Percentiles rank a stretch among this genome's conserved stretches.
Conservation (phyloP, 345 rosid genomes). For the Gossypium sturtianum region DNA sequence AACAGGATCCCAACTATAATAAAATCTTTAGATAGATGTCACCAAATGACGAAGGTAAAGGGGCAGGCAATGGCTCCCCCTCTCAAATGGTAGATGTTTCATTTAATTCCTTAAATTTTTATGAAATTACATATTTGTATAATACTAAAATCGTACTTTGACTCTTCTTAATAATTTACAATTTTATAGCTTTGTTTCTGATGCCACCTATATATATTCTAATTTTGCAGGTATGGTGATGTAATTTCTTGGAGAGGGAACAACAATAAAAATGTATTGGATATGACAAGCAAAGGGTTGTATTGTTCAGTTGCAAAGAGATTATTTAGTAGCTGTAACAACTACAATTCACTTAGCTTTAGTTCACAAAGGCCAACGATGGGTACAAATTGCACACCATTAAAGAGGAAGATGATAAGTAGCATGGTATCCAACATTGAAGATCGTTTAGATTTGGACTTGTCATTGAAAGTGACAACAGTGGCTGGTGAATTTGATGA, state of each 20-base stretch:
- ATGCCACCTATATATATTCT: too few relatives aligned
- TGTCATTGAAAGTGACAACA: conserved; percentile 45
- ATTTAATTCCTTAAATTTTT: too few relatives aligned
- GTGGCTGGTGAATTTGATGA: conserved; percentile 10
- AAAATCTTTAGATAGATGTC: too few relatives aligned
- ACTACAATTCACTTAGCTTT: conserved; percentile 24
- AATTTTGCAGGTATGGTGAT: conserved; percentile 37
- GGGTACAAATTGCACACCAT: neutral
- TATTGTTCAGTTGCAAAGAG: conserved; percentile 31
- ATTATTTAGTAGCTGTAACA: conserved; percentile 23
- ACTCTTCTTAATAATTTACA: too few relatives aligned
- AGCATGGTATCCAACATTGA: conserved; percentile 11
- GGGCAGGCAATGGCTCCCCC: too few relatives aligned
- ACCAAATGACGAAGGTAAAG: too few relatives aligned
- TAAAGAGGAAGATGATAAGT: conserved; percentile 40
- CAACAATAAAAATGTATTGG: conserved; percentile 14
- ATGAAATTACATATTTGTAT: too few relatives aligned
- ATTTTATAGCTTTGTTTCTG: too few relatives aligned
- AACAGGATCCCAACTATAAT: too few relatives aligned
- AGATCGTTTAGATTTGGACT: conserved; percentile 50
- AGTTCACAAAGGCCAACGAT: conserved; percentile 18
- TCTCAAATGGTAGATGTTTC: too few relatives aligned
- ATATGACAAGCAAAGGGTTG: conserved; percentile 26
- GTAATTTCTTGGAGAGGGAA: conserved; percentile 33
- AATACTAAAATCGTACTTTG: too few relatives aligned